Evolutionary conservation across 352 stramenopile genomes (phyloP).

Genomic region (Pythium vanterpoolii): DNA sequence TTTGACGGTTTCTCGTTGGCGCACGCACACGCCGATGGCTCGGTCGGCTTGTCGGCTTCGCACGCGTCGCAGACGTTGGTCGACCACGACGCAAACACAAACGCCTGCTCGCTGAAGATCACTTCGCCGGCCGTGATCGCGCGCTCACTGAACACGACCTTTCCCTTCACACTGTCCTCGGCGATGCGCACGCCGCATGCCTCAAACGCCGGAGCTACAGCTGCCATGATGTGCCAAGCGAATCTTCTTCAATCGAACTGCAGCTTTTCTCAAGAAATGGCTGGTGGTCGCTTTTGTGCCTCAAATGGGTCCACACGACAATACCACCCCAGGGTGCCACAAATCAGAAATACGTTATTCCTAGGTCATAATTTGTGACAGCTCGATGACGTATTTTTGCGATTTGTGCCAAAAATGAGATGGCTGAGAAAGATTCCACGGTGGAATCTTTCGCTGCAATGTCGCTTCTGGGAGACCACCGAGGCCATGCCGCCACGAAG

Average conservation of each 20-base stretch:
- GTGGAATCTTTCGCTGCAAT: neutral
- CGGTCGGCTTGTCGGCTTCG: constrained; percentile 33
- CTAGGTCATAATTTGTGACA: neutral
- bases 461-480: neutral
- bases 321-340: neutral
- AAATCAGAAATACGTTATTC: neutral
- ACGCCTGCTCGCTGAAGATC: constrained; percentile 74
- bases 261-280: constrained; percentile 10
- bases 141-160: constrained; percentile 55
- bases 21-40: constrained; percentile 29
- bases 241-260: neutral
- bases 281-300: neutral
- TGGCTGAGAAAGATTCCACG: too few species aligned
- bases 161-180: constrained; percentile 48
- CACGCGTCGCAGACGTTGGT: constrained; percentile 57
- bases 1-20: constrained; percentile 17
- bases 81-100: constrained; percentile 68
- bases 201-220: constrained; percentile 43
- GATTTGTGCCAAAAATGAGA: too few species aligned
- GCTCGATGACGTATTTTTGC: neutral
- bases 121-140: constrained; percentile 55
- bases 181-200: constrained; percentile 52
- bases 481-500: too few species aligned
- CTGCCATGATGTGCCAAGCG: constrained; percentile 28
- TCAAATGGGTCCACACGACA: constrained; percentile 10